Percentiles rank a stretch among this genome's conserved stretches.
phyloP scores from a whole-genome alignment of 139 green algal species.

The Gonium pectorale region DNA sequence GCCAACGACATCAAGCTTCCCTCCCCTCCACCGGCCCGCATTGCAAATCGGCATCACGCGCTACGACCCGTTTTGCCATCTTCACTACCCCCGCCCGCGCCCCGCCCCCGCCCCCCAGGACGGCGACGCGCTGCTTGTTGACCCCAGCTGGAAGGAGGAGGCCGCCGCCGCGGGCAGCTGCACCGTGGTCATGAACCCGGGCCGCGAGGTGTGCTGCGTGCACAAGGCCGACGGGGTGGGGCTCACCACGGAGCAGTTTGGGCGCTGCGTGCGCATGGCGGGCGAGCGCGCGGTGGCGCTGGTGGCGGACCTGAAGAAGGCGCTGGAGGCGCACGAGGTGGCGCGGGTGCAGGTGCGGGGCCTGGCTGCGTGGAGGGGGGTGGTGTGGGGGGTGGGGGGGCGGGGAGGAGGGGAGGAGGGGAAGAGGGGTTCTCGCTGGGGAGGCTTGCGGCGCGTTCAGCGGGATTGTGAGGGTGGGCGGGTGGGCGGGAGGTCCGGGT shows the following conservation, averaged over 20 bases:
- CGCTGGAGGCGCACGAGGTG: constrained; percentile 71
- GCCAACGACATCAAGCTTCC: too few relatives aligned
- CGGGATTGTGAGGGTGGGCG: too few relatives aligned
- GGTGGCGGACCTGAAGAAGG: constrained; percentile 59
- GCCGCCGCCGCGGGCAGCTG: constrained; percentile 47
- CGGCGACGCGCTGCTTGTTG: constrained; percentile 73
- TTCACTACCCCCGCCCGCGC: too few relatives aligned
- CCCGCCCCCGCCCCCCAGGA: constrained; percentile 40
- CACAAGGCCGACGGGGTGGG: constrained; percentile 81
- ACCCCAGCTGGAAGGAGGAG: constrained; percentile 86
- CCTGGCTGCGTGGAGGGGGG: neutral
- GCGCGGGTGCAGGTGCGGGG: constrained; percentile 58
- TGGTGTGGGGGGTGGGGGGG: neutral
- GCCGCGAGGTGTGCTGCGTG: constrained; percentile 77
- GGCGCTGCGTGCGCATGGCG: constrained; percentile 43
- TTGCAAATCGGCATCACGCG: too few relatives aligned
- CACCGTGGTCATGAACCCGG: constrained; percentile 62
- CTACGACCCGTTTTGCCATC: neutral
- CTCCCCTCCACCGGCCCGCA: too few relatives aligned
- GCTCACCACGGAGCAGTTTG: constrained; percentile 63
- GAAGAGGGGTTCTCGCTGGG: too few relatives aligned
- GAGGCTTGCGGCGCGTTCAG: too few relatives aligned
- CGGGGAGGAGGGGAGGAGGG: neutral
- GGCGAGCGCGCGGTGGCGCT: constrained; percentile 55
- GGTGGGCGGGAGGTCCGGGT: too few relatives aligned